A percentile compares a stretch with the other conserved stretches of the same genome.
Evolutionary conservation across 2,329 filamentous ascomycete genomes (phyloP).

Genomic region (Diplodia seriata): DNA sequence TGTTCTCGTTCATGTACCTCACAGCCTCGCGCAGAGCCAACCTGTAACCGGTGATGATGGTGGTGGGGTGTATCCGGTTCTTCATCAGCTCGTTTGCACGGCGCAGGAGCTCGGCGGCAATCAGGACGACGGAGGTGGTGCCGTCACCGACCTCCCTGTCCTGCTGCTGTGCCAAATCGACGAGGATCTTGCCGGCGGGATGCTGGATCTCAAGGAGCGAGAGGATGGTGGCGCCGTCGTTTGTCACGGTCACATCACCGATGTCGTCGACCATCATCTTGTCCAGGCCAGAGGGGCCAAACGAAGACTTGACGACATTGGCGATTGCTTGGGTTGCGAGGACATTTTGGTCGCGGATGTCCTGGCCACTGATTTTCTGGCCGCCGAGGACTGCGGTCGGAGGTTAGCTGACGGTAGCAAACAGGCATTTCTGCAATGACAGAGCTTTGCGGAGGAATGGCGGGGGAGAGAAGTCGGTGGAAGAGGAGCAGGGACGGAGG

Average conservation of each 20-base stretch:
- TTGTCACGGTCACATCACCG: constrained; percentile 98
- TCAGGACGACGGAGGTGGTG: constrained; percentile 96
- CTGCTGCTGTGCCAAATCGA: constrained; percentile 96
- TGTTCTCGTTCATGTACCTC: constrained; percentile 98
- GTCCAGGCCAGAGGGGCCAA: constrained; percentile 93
- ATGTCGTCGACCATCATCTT: constrained; percentile 99
- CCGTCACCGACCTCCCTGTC: constrained; percentile 99
- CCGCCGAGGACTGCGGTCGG: constrained; percentile 77
- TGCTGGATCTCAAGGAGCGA: constrained; percentile 96
- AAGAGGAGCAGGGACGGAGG: constrained; percentile 16
- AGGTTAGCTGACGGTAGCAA: constrained; percentile 37
- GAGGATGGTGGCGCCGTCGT: constrained; percentile 97
- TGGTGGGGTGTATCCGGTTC: constrained; percentile 99
- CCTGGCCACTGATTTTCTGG: constrained; percentile 94
- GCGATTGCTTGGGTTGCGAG: constrained; percentile 95
- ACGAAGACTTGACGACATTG: constrained; percentile 99
- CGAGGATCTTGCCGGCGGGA: constrained; percentile 96
- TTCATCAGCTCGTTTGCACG: constrained; percentile 98
- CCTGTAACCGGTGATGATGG: constrained; percentile 98
- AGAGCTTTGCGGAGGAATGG: constrained; percentile 12
- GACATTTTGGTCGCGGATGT: constrained; percentile 98
- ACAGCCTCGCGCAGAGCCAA: constrained; percentile 94
- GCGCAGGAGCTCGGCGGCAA: constrained; percentile 91
- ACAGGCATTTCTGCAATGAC: neutral
- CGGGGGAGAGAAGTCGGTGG: constrained; percentile 15